These are phyloP conservation scores for Kwoniella newhampshirensis DNA, from an alignment of 768 basidiomycete species.

Conservation along the genomic window DNA sequence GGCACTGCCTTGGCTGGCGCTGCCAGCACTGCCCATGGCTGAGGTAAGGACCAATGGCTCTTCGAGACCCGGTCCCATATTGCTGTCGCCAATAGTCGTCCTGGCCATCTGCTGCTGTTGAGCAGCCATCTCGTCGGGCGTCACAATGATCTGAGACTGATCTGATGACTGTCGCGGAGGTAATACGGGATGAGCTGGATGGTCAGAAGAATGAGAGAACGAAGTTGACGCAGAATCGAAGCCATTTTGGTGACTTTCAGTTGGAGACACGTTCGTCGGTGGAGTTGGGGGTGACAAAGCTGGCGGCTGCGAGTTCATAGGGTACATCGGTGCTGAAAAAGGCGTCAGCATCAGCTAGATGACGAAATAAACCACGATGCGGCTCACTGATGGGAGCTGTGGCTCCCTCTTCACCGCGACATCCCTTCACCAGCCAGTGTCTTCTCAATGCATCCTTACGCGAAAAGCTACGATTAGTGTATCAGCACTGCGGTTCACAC, in stretches of 20 bases:
- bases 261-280: conserved; percentile 17
- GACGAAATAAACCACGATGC: background rate
- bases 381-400: conserved; percentile 44
- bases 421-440: conserved; percentile 54
- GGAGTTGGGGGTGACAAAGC: conserved; percentile 41
- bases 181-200: conserved; percentile 28
- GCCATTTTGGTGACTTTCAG: background rate
- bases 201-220: conserved; percentile 34
- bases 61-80: conserved; percentile 18
- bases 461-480: conserved; percentile 49
- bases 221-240: conserved; percentile 10
- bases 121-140: conserved; percentile 31
- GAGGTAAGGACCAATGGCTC: conserved; percentile 34
- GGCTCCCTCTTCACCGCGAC: conserved; percentile 47
- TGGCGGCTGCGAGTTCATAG: conserved; percentile 31
- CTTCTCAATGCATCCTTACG: conserved; percentile 53
- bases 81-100: conserved; percentile 5
- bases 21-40: conserved; percentile 3
- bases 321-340: conserved; percentile 36
- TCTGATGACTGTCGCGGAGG: conserved; percentile 32
- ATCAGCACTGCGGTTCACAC: conserved; percentile 1
- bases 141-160: conserved; percentile 37
- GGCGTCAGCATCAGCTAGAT: background rate
- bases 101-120: conserved; percentile 18
- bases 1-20: conserved; percentile 8